Percentiles rank a stretch among this genome's conserved stretches.
These are phyloP conservation scores for Lactifluus volemus DNA, from an alignment of 768 basidiomycete species.

Conservation along the genomic window DNA sequence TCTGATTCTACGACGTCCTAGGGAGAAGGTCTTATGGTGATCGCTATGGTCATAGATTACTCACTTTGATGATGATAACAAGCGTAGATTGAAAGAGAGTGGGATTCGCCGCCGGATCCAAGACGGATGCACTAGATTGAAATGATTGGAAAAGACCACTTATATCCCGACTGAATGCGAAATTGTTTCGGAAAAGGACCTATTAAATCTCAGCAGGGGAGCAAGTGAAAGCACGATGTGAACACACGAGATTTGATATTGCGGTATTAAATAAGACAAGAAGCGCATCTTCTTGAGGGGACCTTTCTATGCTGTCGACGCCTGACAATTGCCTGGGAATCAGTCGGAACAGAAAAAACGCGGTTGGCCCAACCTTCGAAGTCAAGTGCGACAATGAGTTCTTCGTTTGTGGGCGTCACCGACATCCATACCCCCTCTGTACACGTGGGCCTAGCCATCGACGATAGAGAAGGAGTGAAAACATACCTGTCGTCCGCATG, in stretches of 20 bases:
- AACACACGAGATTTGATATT: neutral
- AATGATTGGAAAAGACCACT: conserved; percentile 45
- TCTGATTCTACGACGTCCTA: conserved; percentile 59
- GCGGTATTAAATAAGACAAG: no score
- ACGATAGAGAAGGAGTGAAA: no score
- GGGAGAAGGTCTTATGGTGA: conserved; percentile 23
- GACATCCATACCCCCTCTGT: conserved; percentile 60
- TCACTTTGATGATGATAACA: conserved; percentile 55
- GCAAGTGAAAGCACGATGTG: neutral
- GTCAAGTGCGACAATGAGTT: conserved; percentile 22
- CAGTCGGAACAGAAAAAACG: neutral
- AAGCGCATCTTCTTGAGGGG: no score
- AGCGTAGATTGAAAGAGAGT: conserved; percentile 49
- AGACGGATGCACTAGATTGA: no score
- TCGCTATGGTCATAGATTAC: neutral
- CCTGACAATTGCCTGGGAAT: conserved; percentile 26
- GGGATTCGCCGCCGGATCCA: conserved; percentile 36
- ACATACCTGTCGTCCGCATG: conserved; percentile 28
- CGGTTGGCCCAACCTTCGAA: conserved; percentile 38
- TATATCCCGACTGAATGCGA: conserved; percentile 43
- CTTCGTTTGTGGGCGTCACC: conserved; percentile 48
- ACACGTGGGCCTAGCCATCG: neutral
- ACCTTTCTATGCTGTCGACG: conserved; percentile 42
- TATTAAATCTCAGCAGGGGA: neutral
- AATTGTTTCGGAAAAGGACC: no score